A percentile compares a stretch with the other conserved stretches of the same genome.
Conservation (phyloP, 2,329 filamentous ascomycete genomes). For the Fusarium sp. region DNA sequence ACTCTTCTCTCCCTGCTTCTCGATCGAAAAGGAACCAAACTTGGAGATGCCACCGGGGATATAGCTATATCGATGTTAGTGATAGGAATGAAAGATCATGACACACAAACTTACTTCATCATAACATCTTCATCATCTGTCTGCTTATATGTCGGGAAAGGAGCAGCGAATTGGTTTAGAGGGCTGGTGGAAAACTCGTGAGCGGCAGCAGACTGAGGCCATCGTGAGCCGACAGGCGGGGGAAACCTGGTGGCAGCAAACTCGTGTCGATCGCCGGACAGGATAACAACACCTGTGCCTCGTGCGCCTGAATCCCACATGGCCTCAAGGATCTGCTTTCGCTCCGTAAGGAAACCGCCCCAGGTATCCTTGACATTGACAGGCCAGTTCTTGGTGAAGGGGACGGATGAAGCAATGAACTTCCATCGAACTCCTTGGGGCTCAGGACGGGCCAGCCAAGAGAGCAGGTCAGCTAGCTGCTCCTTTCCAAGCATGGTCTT, state of each 20-base stretch:
- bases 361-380: slow-evolving; percentile 91
- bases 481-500: slow-evolving; percentile 90
- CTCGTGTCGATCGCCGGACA: slow-evolving; percentile 96
- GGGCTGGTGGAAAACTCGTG: slow-evolving; percentile 95
- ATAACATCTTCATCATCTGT: slow-evolving; percentile 84
- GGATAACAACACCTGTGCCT: slow-evolving; percentile 81
- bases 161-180: slow-evolving; percentile 93
- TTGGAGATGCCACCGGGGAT: slow-evolving; percentile 89
- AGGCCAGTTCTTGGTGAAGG: slow-evolving; percentile 98
- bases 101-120: slow-evolving; percentile 75
- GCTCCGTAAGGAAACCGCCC: slow-evolving; percentile 90
- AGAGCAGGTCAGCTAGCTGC: slow-evolving; percentile 83
- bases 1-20: slow-evolving; percentile 72
- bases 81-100: not conserved
- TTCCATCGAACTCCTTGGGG: slow-evolving; percentile 90
- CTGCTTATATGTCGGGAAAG: slow-evolving; percentile 85
- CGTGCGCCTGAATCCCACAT: slow-evolving; percentile 90
- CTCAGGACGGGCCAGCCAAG: slow-evolving; percentile 79
- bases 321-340: slow-evolving; percentile 82
- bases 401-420: slow-evolving; percentile 88
- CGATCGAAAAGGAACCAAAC: slow-evolving; percentile 80
- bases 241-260: slow-evolving; percentile 89
- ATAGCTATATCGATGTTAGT: slow-evolving; percentile 63
- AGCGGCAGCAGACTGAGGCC: slow-evolving; percentile 74
- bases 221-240: slow-evolving; percentile 69